These are phyloP conservation scores for Capsella rubella DNA, from an alignment of 441 rosid genomes.

Conservation along the genomic window DNA sequence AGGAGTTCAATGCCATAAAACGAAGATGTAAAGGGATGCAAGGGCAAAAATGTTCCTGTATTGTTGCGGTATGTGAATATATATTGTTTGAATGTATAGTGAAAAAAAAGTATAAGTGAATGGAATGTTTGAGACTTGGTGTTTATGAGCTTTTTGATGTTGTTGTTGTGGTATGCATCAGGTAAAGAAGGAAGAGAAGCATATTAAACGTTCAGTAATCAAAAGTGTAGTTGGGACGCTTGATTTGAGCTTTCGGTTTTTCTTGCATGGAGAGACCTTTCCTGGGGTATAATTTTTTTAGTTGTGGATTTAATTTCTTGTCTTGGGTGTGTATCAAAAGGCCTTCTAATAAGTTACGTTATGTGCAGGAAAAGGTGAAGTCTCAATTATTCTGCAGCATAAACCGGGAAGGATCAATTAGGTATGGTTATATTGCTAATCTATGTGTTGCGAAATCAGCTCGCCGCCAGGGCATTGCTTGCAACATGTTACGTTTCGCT, in stretches of 20 bases:
- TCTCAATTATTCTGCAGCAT: slow-evolving; percentile 62
- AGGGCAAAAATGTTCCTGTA: slow-evolving; percentile 64
- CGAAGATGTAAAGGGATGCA: slow-evolving; percentile 55
- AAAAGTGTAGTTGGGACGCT: slow-evolving; percentile 94
- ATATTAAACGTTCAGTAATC: slow-evolving; percentile 64
- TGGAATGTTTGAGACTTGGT: not conserved
- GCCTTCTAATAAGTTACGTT: slow-evolving; percentile 24
- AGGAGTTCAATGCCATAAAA: slow-evolving; percentile 90
- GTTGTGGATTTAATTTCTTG: slow-evolving; percentile 13
- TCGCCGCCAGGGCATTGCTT: slow-evolving; percentile 86
- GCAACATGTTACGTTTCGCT: slow-evolving; percentile 75
- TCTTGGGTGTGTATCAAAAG: not conserved
- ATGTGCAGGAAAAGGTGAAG: slow-evolving; percentile 67
- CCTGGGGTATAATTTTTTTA: slow-evolving; percentile 67
- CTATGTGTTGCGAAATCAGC: slow-evolving; percentile 80
- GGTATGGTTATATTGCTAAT: slow-evolving; percentile 78
- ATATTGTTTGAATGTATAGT: not conserved
- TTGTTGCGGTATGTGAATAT: slow-evolving; percentile 60
- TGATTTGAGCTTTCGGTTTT: slow-evolving; percentile 69
- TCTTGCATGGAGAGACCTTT: slow-evolving; percentile 78
- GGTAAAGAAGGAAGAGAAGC: slow-evolving; percentile 71
- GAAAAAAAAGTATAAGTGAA: not conserved
- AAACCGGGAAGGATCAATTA: slow-evolving; percentile 50
- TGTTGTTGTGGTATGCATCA: slow-evolving; percentile 40
- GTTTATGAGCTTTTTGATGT: no score